Percentiles rank a stretch among this genome's conserved stretches.
These are phyloP conservation scores for Athelia psychrophila DNA, from an alignment of 1,284 basidiomycete genomes.

Conservation along the genomic window DNA sequence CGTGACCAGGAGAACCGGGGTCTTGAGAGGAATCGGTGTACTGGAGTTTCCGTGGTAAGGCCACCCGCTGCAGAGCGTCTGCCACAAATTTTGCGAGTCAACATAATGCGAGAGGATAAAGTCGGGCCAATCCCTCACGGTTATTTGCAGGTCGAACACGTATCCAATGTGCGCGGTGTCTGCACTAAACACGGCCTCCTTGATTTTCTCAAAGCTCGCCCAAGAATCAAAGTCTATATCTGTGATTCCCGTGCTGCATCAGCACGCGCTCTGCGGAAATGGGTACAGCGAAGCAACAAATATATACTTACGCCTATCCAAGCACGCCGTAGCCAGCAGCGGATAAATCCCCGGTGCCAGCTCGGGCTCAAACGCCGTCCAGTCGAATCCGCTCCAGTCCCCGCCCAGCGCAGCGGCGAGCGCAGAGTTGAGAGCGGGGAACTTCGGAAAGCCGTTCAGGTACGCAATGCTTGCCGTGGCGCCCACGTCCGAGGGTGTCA, in stretches of 20 bases:
- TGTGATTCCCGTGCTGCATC: background rate
- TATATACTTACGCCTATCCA: constrained; percentile 9
- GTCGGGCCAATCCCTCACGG: too few relatives aligned
- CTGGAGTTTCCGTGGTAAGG: constrained; percentile 9
- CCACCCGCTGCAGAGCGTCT: constrained; percentile 11
- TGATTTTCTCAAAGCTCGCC: constrained; percentile 7
- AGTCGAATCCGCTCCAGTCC: constrained; percentile 8
- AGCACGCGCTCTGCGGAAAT: too few relatives aligned
- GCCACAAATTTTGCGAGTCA: too few relatives aligned
- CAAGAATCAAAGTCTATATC: constrained; percentile 11
- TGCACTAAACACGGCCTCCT: background rate
- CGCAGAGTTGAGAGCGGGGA: constrained; percentile 7
- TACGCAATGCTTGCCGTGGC: constrained; percentile 6
- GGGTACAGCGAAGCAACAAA: background rate
- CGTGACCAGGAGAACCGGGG: constrained; percentile 4
- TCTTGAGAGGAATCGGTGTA: constrained; percentile 4
- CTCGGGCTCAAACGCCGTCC: constrained; percentile 1
- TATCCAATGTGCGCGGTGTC: background rate
- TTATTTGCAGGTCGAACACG: background rate
- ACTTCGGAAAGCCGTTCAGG: constrained; percentile 8
- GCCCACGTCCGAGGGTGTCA: constrained; percentile 5
- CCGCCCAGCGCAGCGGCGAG: constrained; percentile 8
- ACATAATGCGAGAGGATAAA: too few relatives aligned
- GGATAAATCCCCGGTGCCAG: background rate
- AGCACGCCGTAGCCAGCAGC: constrained; percentile 4